Evolutionary conservation across 495 filamentous ascomycete genomes (phyloP), one percentile per base, ranked within the genome.

Genomic region (Terfezia claveryi): DNA sequence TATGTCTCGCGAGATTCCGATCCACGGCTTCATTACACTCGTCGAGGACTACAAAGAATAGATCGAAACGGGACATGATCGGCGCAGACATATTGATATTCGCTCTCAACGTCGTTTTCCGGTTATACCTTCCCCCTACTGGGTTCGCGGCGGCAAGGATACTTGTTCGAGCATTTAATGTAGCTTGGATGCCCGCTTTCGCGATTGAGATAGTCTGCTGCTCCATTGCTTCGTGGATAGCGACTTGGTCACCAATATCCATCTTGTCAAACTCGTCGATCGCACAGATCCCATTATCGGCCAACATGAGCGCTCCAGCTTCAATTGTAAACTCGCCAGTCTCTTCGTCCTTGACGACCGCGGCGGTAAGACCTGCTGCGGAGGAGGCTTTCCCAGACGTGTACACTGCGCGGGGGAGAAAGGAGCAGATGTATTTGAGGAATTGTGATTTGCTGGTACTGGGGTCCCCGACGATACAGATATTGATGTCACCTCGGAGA

Each of bases 231-330:
- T 99, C 91, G 77, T 99, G 91, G 68, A 99, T 96, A 59, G 91
- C 91, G 50, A 99, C 91, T 71, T 99, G 91, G 69, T 99, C 91
- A 51, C 71, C 77, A 53, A 99, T 85, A 64, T 99, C 91, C 91
- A 99, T 99, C 71, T 96, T 99, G 74, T 99, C 91, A 66, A 99
- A 99, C 62, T 99, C 91, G 67, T 99, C 91, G 65, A 99, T 99
- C 57, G 85, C 86, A 69, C 91, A 99, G 66, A 96, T 89, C 59
- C 92, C 91, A 64, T 84, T 93, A 71, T 91, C 89, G 32, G 92
- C 91, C 36, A 99, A 74, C 91, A 99, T 99, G 53, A 99, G 76
- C 37, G 91, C 91, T 71, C 91, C 91, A 7, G 91, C 91, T 71
- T 99, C 91, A 59, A 99, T 99, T 36, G 91, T 99, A 68, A 93